Percentiles rank a stretch among this genome's conserved stretches.
Evolutionary conservation across 768 basidiomycete species (phyloP).

Genomic region (Astraeus odoratus): DNA sequence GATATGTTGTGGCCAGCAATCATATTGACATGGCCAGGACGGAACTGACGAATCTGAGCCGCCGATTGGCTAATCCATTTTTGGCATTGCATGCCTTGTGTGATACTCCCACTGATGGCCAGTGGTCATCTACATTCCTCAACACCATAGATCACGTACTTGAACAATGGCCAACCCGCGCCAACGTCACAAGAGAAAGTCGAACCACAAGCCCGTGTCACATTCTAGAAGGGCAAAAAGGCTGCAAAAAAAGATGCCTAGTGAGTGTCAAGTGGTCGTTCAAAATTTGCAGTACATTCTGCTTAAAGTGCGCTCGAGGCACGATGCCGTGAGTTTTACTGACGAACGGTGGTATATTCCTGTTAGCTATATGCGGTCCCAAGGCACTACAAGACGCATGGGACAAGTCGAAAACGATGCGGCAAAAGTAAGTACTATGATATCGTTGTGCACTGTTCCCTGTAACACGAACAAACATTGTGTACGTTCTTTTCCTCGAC

Average conservation of each 20-base stretch:
- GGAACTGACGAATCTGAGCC: no score
- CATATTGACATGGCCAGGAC: no score
- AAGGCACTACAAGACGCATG: slow-evolving; percentile 77
- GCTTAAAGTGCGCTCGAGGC: no score
- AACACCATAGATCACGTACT: background rate
- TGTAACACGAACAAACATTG: background rate
- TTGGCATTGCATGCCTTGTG: no score
- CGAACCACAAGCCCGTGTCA: slow-evolving; percentile 62
- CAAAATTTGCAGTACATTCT: no score
- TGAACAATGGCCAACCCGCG: slow-evolving; percentile 86
- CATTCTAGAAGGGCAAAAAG: slow-evolving; percentile 71
- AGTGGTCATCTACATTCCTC: background rate
- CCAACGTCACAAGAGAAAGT: slow-evolving; percentile 81
- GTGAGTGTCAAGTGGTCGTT: slow-evolving; percentile 32
- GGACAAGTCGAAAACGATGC: slow-evolving; percentile 82
- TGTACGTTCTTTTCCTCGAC: slow-evolving; percentile 1
- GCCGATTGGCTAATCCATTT: no score
- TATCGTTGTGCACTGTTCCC: background rate
- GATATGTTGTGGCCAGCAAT: no score
- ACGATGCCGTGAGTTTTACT: background rate
- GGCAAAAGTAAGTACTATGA: slow-evolving; percentile 70
- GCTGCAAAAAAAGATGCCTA: slow-evolving; percentile 70
- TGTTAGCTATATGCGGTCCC: slow-evolving; percentile 73
- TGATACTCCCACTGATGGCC: no score
- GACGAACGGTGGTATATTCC: background rate